Conservation (phyloP, 305 asterid genomes). For the Euphrasia arctica region DNA sequence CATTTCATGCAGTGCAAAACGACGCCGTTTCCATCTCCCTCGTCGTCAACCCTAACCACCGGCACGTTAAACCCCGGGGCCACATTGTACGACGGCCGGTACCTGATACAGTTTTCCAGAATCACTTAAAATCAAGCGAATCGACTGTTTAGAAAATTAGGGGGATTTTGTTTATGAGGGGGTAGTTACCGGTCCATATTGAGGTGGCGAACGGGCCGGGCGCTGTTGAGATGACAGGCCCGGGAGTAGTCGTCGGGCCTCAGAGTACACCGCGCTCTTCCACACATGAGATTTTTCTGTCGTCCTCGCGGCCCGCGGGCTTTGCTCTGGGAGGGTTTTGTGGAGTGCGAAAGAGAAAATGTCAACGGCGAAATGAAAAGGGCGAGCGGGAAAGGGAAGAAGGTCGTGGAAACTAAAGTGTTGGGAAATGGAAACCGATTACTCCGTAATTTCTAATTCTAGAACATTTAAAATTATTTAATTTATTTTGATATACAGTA, state of each 20-base stretch:
- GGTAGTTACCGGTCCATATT: constrained; percentile 62
- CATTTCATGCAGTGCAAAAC: constrained; percentile 90
- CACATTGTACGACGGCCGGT: constrained; percentile 72
- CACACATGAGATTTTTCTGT: constrained; percentile 54
- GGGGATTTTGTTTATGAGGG: not conserved
- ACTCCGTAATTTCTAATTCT: not conserved
- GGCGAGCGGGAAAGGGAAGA: not conserved
- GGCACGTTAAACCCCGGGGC: constrained; percentile 88
- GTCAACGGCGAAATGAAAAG: not conserved
- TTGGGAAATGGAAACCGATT: not conserved
- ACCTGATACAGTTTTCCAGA: constrained; percentile 39
- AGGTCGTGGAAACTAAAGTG: not conserved
- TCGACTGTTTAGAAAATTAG: not conserved
- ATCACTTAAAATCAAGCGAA: not conserved
- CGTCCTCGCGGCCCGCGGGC: constrained; percentile 14
- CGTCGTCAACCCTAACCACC: constrained; percentile 68
- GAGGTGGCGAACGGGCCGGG: constrained; percentile 59
- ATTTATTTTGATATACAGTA: too few species aligned
- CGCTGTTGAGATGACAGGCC: constrained; percentile 63
- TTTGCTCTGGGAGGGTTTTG: constrained; percentile 21
- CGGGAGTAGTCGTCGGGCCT: constrained; percentile 60
- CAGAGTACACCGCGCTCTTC: constrained; percentile 78
- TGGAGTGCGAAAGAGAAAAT: not conserved
- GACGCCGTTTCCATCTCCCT: constrained; percentile 42
- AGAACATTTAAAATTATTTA: not conserved